These are phyloP conservation scores for Fusarium lateritium DNA, from an alignment of 2,329 filamentous ascomycete genomes.

Conservation along the genomic window DNA sequence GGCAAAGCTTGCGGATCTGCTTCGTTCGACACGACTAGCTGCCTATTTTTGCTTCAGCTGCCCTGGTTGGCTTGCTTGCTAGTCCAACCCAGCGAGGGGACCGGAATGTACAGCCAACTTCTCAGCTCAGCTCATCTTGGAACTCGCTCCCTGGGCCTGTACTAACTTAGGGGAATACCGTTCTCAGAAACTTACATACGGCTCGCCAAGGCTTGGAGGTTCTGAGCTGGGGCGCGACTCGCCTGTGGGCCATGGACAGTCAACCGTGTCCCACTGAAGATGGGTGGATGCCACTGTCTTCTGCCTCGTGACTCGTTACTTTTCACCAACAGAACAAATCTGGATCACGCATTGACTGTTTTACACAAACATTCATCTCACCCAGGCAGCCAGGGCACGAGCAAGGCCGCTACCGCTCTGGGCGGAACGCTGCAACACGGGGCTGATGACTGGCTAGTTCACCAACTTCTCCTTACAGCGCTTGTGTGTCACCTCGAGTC, in stretches of 20 bases:
- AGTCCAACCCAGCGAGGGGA: slow-evolving; percentile 10
- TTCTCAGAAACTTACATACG: slow-evolving; percentile 7
- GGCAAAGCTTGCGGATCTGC: not conserved
- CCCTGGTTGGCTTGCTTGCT: slow-evolving; percentile 19
- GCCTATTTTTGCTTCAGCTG: slow-evolving; percentile 21
- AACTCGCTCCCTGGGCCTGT: slow-evolving; percentile 9
- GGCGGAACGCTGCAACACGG: slow-evolving; percentile 17
- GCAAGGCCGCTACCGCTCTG: slow-evolving; percentile 1
- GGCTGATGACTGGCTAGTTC: slow-evolving; percentile 32
- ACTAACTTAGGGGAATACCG: slow-evolving; percentile 18
- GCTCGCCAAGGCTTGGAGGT: slow-evolving; percentile 19
- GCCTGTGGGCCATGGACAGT: slow-evolving; percentile 9
- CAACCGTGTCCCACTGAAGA: slow-evolving; percentile 5
- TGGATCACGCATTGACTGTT: slow-evolving; percentile 31
- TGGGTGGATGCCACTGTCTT: slow-evolving; percentile 11
- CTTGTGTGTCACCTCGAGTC: slow-evolving; percentile 38
- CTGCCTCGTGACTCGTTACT: slow-evolving; percentile 8
- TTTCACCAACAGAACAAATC: not conserved
- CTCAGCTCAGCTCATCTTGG: slow-evolving; percentile 22
- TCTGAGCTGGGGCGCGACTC: slow-evolving; percentile 23
- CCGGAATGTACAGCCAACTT: slow-evolving; percentile 19
- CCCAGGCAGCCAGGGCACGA: slow-evolving; percentile 5
- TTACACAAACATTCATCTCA: slow-evolving; percentile 26
- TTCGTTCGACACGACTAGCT: not conserved
- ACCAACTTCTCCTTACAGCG: slow-evolving; percentile 36